Evolutionary conservation across 2,329 filamentous ascomycete species (phyloP).

Genomic region (Lomentospora prolificans): DNA sequence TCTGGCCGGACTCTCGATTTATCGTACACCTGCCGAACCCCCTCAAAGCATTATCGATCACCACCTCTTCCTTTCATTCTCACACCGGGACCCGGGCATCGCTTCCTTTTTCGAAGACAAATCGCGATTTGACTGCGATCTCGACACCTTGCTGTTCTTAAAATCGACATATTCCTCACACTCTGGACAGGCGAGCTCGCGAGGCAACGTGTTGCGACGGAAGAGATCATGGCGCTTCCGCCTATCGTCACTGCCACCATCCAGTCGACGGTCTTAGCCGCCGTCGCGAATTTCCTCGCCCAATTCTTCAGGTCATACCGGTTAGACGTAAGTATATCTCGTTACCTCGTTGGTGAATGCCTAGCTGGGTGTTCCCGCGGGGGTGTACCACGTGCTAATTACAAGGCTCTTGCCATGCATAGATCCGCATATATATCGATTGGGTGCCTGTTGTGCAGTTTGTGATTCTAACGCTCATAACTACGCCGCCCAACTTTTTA

Average conservation of each 20-base stretch:
- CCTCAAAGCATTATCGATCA: no score
- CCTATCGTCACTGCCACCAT: conserved; percentile 51
- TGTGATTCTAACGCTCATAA: conserved; percentile 60
- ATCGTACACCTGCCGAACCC: no score
- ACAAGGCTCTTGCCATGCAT: background rate
- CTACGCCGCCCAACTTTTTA: conserved; percentile 71
- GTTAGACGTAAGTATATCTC: conserved; percentile 35
- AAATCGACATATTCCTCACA: no score
- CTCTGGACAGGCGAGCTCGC: no score
- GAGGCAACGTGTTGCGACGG: no score
- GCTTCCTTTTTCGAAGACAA: no score
- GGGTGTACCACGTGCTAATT: no score
- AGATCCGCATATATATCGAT: conserved; percentile 55
- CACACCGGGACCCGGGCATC: no score
- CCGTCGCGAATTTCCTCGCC: conserved; percentile 62
- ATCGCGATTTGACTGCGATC: no score
- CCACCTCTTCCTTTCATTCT: no score
- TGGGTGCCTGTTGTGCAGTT: conserved; percentile 65
- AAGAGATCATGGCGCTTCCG: conserved; percentile 18
- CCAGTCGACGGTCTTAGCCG: conserved; percentile 56
- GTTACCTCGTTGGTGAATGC: background rate
- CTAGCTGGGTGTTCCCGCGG: background rate
- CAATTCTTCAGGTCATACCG: conserved; percentile 59
- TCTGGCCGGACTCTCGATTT: no score
- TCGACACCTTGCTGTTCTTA: no score